These are phyloP conservation scores for Heliamphora exappendiculata DNA, from an alignment of 148 eudicot genomes.

Conservation along the genomic window DNA sequence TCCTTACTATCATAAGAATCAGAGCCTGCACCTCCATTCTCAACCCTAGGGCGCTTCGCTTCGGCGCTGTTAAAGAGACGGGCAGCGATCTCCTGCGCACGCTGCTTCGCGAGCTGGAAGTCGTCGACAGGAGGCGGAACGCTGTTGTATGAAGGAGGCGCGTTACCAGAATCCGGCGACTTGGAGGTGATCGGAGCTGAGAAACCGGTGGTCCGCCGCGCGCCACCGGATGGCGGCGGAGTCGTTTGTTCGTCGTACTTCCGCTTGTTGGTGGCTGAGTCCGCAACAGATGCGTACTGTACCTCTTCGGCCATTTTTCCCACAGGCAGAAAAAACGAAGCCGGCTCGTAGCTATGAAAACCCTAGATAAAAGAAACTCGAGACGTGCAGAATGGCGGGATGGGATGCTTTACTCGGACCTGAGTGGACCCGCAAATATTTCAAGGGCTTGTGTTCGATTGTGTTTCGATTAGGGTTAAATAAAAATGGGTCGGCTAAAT, in stretches of 20 bases:
- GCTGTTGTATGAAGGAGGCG: constrained; percentile 38
- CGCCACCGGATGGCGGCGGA: constrained; percentile 19
- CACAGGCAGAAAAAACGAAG: background rate
- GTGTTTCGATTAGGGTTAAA: no score
- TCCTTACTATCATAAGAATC: constrained; percentile 25
- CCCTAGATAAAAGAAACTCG: constrained; percentile 22
- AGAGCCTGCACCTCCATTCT: constrained; percentile 35
- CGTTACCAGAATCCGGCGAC: constrained; percentile 24
- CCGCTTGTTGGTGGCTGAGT: constrained; percentile 41
- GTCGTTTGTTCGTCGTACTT: constrained; percentile 61
- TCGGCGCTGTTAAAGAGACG: constrained; percentile 46
- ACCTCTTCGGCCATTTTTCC: constrained; percentile 76
- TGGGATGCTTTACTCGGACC: no score
- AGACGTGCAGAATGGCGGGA: no score
- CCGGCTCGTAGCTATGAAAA: constrained; percentile 13
- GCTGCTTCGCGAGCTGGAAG: constrained; percentile 55
- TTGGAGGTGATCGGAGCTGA: constrained; percentile 37
- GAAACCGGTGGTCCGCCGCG: constrained; percentile 61
- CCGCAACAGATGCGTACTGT: constrained; percentile 32
- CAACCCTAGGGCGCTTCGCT: constrained; percentile 66
- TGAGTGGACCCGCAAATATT: no score
- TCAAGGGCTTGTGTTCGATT: no score
- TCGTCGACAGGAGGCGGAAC: constrained; percentile 49
- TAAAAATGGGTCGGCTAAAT: no score
- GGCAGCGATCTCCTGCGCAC: constrained; percentile 77